Conservation (phyloP, 495 filamentous ascomycete species). For the Aspergillus olivimuriae region DNA sequence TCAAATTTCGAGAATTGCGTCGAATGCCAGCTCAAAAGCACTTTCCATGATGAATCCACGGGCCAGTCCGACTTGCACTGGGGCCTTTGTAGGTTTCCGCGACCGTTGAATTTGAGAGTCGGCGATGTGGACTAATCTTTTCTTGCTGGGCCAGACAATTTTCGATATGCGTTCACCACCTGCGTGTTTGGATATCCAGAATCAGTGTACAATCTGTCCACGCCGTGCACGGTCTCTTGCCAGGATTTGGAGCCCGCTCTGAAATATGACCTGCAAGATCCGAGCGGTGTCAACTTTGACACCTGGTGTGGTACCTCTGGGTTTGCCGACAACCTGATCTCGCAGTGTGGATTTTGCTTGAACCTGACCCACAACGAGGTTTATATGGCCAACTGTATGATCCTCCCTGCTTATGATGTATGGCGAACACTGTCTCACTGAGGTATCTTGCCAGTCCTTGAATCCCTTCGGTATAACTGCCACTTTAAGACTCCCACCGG, state of each 20-base stretch:
- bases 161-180: conserved; percentile 40
- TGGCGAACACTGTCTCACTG: no score
- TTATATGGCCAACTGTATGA: conserved; percentile 47
- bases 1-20: conserved; percentile 51
- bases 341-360: conserved; percentile 41
- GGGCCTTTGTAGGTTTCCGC: conserved; percentile 48
- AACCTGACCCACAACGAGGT: conserved; percentile 34
- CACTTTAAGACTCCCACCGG: conserved; percentile 31
- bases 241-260: conserved; percentile 28
- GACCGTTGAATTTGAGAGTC: background rate
- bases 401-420: no score
- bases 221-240: conserved; percentile 39
- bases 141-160: conserved; percentile 34
- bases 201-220: conserved; percentile 29
- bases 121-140: background rate
- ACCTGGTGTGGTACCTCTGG: conserved; percentile 27
- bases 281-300: conserved; percentile 22
- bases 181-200: conserved; percentile 41
- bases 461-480: conserved; percentile 45
- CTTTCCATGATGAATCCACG: conserved; percentile 35
- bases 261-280: conserved; percentile 23
- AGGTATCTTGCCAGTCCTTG: conserved; percentile 31
- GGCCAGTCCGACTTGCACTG: conserved; percentile 53
- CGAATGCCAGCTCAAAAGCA: conserved; percentile 53
- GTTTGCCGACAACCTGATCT: conserved; percentile 38